Evolutionary conservation across 768 basidiomycete species (phyloP).

Genomic region (Trametes punicea): DNA sequence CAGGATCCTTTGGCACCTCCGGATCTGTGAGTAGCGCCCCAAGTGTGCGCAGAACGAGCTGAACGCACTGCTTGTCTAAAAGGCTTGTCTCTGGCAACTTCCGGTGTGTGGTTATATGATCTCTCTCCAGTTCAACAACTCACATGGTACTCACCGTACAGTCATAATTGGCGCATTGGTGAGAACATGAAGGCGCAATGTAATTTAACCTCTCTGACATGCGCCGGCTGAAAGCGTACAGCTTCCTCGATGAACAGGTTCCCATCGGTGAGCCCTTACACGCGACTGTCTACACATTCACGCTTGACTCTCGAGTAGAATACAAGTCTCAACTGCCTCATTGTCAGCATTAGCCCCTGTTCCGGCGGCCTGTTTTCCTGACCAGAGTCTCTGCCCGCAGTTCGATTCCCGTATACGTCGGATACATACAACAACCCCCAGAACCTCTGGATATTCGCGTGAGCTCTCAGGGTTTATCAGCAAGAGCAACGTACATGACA

Average conservation of each 20-base stretch:
- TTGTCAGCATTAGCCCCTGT: constrained; percentile 18
- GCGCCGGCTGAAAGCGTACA: constrained; percentile 25
- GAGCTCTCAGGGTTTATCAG: constrained; percentile 10
- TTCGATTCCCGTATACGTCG: constrained; percentile 57
- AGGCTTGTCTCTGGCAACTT: constrained; percentile 38
- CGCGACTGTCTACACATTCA: background rate
- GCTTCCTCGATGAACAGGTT: constrained; percentile 29
- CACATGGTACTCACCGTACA: constrained; percentile 10
- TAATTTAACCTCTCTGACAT: no score
- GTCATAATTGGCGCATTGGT: constrained; percentile 36
- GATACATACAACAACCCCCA: constrained; percentile 66
- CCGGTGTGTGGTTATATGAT: constrained; percentile 42
- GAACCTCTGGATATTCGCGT: constrained; percentile 58
- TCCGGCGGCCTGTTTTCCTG: background rate
- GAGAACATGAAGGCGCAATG: constrained; percentile 31
- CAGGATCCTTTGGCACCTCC: constrained; percentile 38
- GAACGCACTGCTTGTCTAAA: background rate
- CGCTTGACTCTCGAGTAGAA: constrained; percentile 21
- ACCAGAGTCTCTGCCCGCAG: constrained; percentile 29
- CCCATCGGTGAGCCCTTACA: constrained; percentile 30
- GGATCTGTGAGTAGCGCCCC: constrained; percentile 30
- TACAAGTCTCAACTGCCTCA: constrained; percentile 33
- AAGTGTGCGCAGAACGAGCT: background rate
- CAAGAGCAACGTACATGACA: background rate
- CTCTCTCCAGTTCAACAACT: constrained; percentile 28